Evolutionary conservation across 2,329 filamentous ascomycete genomes (phyloP).

Genomic region (Raffaelea ambrosiae): DNA sequence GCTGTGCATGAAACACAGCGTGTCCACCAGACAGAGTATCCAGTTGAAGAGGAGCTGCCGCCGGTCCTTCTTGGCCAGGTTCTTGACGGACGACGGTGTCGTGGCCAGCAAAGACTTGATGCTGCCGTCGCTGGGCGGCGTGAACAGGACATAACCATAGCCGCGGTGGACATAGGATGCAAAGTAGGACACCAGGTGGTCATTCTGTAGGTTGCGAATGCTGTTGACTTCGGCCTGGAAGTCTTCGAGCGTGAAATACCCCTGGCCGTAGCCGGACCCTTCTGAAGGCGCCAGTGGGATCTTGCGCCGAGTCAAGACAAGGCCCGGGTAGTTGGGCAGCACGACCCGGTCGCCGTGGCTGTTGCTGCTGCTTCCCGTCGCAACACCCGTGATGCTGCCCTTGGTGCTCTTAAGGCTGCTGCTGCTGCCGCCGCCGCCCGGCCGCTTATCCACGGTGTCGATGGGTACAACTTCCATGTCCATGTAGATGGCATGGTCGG

Average conservation of each 20-base stretch:
- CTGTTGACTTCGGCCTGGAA: slow-evolving; percentile 54
- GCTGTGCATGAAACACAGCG: slow-evolving; percentile 58
- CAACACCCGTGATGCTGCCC: slow-evolving; percentile 31
- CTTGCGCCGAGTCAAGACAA: slow-evolving; percentile 48
- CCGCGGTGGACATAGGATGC: slow-evolving; percentile 60
- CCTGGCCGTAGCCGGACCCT: slow-evolving; percentile 19
- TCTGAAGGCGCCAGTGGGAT: slow-evolving; percentile 38
- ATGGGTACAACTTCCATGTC: slow-evolving; percentile 62
- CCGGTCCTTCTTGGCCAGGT: slow-evolving; percentile 50
- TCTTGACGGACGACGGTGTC: slow-evolving; percentile 53
- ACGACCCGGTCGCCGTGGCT: slow-evolving; percentile 48
- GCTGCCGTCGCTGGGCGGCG: slow-evolving; percentile 57
- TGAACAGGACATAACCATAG: slow-evolving; percentile 56
- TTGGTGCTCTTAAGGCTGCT: background rate
- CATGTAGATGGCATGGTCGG: slow-evolving; percentile 51
- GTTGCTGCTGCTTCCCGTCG: slow-evolving; percentile 19
- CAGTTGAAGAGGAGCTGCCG: slow-evolving; percentile 58
- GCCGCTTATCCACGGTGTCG: slow-evolving; percentile 54
- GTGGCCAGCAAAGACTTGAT: slow-evolving; percentile 60
- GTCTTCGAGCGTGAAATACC: slow-evolving; percentile 38
- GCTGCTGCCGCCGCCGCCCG: slow-evolving; percentile 14
- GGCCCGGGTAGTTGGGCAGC: slow-evolving; percentile 52
- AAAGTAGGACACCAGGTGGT: slow-evolving; percentile 63
- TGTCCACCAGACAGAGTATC: slow-evolving; percentile 65
- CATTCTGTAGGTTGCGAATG: slow-evolving; percentile 51